These are phyloP conservation scores for Fallopia convolvulus DNA, from an alignment of 148 eudicot genomes.

Conservation along the genomic window DNA sequence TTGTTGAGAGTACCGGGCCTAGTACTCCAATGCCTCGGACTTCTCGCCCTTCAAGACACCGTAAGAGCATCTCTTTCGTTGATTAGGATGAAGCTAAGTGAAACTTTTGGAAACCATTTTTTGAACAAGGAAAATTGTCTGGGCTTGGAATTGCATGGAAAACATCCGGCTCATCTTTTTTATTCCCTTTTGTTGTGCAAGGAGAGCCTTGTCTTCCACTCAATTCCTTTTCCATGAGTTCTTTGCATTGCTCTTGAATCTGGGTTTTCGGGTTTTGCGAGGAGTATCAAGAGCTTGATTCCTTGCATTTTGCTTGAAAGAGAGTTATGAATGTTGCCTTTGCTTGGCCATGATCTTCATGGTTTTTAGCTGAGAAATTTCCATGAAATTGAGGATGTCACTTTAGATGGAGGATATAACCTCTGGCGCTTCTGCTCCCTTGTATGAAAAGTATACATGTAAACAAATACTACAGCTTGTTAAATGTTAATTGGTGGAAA, in stretches of 20 bases:
- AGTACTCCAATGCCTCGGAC: constrained; percentile 40
- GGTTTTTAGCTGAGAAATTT: not conserved
- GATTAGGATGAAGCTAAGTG: not conserved
- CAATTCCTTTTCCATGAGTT: constrained; percentile 4
- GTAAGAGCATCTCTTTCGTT: constrained; percentile 44
- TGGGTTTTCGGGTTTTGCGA: not conserved
- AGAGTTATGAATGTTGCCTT: not conserved
- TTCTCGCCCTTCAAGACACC: constrained; percentile 40
- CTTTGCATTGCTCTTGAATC: not conserved
- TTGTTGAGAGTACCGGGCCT: constrained; percentile 36
- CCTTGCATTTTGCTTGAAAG: not conserved
- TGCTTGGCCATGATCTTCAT: not conserved
- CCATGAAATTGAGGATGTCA: not conserved
- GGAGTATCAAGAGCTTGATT: not conserved
- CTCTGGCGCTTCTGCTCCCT: too few species aligned
- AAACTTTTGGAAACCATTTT: constrained; percentile 15
- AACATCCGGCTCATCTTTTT: not conserved
- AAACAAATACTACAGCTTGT: not conserved
- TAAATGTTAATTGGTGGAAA: not conserved
- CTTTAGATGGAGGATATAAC: not conserved
- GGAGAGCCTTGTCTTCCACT: constrained; percentile 8
- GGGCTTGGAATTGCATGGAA: constrained; percentile 12
- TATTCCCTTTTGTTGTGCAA: not conserved
- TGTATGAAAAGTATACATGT: not conserved
- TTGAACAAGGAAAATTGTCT: not conserved